These are phyloP conservation scores for Alternaria sp. DNA, from an alignment of 2,329 filamentous ascomycete genomes.

Conservation along the genomic window DNA sequence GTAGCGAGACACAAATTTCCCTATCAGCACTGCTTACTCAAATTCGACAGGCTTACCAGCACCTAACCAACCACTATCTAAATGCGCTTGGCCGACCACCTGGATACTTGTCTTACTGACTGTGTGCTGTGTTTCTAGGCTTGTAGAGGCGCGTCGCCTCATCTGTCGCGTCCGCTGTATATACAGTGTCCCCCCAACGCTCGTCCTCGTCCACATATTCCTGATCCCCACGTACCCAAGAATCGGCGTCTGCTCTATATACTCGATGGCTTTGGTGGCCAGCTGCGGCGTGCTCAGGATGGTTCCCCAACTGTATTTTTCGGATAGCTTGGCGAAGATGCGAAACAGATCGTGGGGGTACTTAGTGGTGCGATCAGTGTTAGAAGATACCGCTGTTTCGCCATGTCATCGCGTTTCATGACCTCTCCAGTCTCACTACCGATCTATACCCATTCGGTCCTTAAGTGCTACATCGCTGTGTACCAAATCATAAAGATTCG, in stretches of 20 bases:
- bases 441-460: too few species aligned
- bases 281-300: too few species aligned
- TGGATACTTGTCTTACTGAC: not conserved
- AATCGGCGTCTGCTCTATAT: too few species aligned
- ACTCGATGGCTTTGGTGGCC: not conserved
- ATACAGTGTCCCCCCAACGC: slow-evolving; percentile 23
- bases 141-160: slow-evolving; percentile 25
- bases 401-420: too few species aligned
- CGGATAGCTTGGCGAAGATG: too few species aligned
- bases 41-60: too few species aligned
- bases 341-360: accelerated
- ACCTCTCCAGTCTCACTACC: too few species aligned
- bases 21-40: too few species aligned
- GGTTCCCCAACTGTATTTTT: accelerated
- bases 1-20: too few species aligned
- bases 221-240: not conserved
- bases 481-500: accelerated
- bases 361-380: too few species aligned
- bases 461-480: accelerated
- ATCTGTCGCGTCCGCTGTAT: slow-evolving; percentile 17
- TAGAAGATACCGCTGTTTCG: accelerated
- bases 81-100: too few species aligned
- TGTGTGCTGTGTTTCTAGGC: slow-evolving; percentile 13
- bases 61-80: too few species aligned
- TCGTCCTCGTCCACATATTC: slow-evolving; percentile 17